Conservation (phyloP, 176 grass and related monocot species). For the Metroxylon sagu region DNA sequence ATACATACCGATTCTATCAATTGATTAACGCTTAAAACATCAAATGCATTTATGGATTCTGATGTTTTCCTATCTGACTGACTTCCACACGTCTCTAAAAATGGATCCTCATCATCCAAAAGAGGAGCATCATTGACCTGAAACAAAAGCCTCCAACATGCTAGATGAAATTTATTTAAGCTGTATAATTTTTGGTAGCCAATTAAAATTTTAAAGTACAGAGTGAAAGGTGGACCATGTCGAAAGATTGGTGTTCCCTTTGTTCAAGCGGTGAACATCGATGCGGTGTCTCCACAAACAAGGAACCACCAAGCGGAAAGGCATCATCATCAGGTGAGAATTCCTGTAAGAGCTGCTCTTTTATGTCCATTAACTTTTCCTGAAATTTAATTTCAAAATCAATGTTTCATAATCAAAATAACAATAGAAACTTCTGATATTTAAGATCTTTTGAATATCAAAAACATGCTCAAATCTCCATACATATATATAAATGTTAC, state of each 20-base stretch:
- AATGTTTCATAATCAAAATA: too few species aligned
- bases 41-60: conserved; percentile 48
- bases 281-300: conserved; percentile 76
- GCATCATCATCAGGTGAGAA: conserved; percentile 89
- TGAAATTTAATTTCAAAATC: conserved; percentile 22
- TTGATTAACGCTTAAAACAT: conserved; percentile 85
- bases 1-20: conserved; percentile 75
- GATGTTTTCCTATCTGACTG: conserved; percentile 73
- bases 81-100: conserved; percentile 55
- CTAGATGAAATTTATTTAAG: not conserved
- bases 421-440: too few species aligned
- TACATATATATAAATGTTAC: conserved; percentile 14
- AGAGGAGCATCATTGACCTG: conserved; percentile 28
- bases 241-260: conserved; percentile 50
- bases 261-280: conserved; percentile 43
- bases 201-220: not conserved
- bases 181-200: not conserved
- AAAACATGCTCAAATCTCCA: too few species aligned
- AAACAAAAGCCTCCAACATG: not conserved
- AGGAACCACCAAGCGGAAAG: conserved; percentile 56
- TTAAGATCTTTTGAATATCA: too few species aligned
- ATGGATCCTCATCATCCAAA: conserved; percentile 56
- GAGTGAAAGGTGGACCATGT: conserved; percentile 49
- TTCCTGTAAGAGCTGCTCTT: conserved; percentile 71
- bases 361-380: conserved; percentile 48